Evolutionary conservation across 805 yeast genomes (phyloP).

Genomic region (Candida lessepsii): DNA sequence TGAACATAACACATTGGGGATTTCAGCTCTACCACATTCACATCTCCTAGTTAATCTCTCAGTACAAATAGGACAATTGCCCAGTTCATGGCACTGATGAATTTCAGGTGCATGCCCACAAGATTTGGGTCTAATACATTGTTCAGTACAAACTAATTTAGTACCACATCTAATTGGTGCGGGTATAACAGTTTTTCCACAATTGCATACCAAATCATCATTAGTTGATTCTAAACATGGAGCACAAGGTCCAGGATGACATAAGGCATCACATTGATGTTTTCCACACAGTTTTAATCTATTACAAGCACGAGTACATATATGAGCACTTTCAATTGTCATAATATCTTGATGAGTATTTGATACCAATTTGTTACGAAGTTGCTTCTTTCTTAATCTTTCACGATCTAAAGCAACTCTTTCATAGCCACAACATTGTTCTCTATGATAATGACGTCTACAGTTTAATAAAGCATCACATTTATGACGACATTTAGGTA

Average conservation of each 20-base stretch:
- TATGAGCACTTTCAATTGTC: constrained; percentile 68
- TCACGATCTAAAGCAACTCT: constrained; percentile 56
- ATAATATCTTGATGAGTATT: constrained; percentile 43
- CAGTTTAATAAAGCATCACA: constrained; percentile 78
- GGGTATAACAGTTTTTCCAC: constrained; percentile 72
- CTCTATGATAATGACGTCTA: constrained; percentile 73
- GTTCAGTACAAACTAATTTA: constrained; percentile 57
- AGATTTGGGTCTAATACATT: constrained; percentile 52
- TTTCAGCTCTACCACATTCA: constrained; percentile 55
- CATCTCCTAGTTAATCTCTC: constrained; percentile 52
- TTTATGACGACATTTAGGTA: constrained; percentile 64
- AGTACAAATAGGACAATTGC: constrained; percentile 76
- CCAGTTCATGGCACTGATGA: constrained; percentile 69
- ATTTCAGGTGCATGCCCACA: constrained; percentile 75
- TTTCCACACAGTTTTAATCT: constrained; percentile 56
- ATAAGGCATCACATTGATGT: constrained; percentile 66
- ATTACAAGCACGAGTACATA: constrained; percentile 68
- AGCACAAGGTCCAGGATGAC: constrained; percentile 79
- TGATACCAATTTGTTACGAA: constrained; percentile 44
- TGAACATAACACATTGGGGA: constrained; percentile 68
- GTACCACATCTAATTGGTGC: constrained; percentile 91
- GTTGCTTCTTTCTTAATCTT: constrained; percentile 49
- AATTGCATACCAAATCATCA: constrained; percentile 74
- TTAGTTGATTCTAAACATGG: constrained; percentile 80
- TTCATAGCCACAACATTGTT: constrained; percentile 69